A percentile compares a stretch with the other conserved stretches of the same genome.
phyloP scores from a whole-genome alignment of 768 basidiomycete genomes.

The Rhodocollybia butyracea region DNA sequence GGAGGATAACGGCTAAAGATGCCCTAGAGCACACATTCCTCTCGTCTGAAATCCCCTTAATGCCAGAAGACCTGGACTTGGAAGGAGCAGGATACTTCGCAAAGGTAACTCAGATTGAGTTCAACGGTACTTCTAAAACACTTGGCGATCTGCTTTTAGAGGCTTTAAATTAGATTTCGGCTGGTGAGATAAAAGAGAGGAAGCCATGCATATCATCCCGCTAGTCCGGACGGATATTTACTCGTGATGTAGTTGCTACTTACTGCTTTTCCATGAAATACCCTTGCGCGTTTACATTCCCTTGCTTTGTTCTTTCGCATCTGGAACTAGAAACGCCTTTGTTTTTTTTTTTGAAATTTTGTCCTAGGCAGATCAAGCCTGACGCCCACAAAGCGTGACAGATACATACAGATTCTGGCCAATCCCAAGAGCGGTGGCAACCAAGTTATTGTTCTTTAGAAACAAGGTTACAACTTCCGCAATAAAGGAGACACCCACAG shows the following conservation, averaged over 20 bases:
- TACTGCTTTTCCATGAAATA: too few species aligned
- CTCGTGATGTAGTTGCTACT: too few species aligned
- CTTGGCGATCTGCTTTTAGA: neutral
- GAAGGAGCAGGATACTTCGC: neutral
- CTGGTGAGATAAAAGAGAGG: neutral
- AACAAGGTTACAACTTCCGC: neutral
- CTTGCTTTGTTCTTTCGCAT: neutral
- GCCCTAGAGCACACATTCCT: neutral
- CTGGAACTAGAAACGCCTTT: neutral
- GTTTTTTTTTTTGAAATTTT: neutral
- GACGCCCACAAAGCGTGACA: neutral
- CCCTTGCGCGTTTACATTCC: too few species aligned
- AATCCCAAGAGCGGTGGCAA: neutral
- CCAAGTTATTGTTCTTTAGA: neutral
- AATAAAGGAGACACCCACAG: too few species aligned
- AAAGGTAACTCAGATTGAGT: neutral
- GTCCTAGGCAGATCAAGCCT: too few species aligned
- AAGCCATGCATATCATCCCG: too few species aligned
- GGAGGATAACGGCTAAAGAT: neutral
- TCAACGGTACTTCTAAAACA: neutral
- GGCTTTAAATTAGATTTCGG: neutral
- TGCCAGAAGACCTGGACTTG: neutral
- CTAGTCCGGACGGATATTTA: too few species aligned
- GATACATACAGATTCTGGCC: neutral
- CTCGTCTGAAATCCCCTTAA: neutral